Base-by-base conservation (phyloP, 108 stramenopile genomes). In the Epipyxis sp. region DNA sequence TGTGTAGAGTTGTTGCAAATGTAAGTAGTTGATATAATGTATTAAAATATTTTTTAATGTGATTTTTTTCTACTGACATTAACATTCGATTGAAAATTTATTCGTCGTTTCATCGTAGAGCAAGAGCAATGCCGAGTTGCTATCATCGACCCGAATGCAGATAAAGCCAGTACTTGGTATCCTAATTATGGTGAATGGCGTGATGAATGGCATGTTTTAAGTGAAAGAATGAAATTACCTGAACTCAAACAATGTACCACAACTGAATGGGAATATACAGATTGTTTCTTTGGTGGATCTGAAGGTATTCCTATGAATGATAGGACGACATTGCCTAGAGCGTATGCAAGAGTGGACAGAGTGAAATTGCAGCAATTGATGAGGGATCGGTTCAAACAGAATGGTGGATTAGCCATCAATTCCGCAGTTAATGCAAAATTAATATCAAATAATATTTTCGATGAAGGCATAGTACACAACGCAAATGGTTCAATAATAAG, bases 251-350 rank as follows among this genome's bases (percentile, higher is more conserved):
- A 39, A 74, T 77, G 90, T 59, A 80, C 94, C 39, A 90, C 93
- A 72, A 76, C 86, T 61, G 77, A 84, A 44, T 97, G 96, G 96
- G 34, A 68, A 0, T 85, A 85, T 13, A 97, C 96, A 1, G 94
- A 95, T 79, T 95, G 93, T 77, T 97, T 84, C 82, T 95, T 94
- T 83, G 94, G 93, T 29, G 94, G 94, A 35, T 90, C 89, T 58
- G 93, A 91, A 72, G 91, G 89, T 74, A 88, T 89, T 58, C 91
- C 93, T 1, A 88, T 76, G 34, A 88, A 87, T 58, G 77, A 91
- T 65, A 82, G 93, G 1, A 79, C 91, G 69, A 77, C 89, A 16
- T 59, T 95, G 35, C 86, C 92, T 69, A 81, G 94, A 10, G 87
- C 94, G 25, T 97, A 97, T 78, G 90, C 77, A 58, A 87, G 93